Base-by-base conservation (phyloP, 2,329 filamentous ascomycete species). In the Fusarium solani-melongenae region DNA sequence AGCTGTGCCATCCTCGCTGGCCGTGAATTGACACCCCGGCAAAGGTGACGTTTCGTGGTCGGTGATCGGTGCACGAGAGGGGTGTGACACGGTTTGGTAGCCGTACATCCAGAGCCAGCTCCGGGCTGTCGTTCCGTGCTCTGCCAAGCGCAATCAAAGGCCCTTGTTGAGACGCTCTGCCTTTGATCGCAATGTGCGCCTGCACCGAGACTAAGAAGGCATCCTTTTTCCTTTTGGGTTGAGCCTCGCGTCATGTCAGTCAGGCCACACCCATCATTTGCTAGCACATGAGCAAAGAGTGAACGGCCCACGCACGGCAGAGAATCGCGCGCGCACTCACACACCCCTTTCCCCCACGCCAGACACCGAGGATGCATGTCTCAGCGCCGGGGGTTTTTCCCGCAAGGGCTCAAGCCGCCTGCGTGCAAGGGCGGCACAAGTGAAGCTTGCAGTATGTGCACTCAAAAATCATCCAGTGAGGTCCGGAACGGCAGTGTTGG, bases 381-480 rank as follows among this genome's bases (percentile, higher is more conserved):
- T 70, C 58, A 67, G 62, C 63, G 66, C 62, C 41, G 41, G 62
- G 64, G 60, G 44, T 31, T 24, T 58, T 73, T 56, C 38, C 58
- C 44, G 57, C n/a, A 61, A 59, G 53, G 64, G 41, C 62, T 76
- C 74, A 82, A 56, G 73, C 76, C 56, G 78, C 73, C 62, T 88
- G 84, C 55, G 86, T 86, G 79, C 91, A 92, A 29, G 85, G 82
- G 61, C 89, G 85, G 80, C 91, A 93, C 33, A 88, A 86, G 82
- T 92, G 90, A 59, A 92, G 82, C 80, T 91, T 90, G 87, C 91
- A 93, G 80, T 91, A 92, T 70, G 87, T 85, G 83, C 91, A 93
- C 81, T 93, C 90, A 73, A 88, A 92, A 77, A 93, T 92, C 82
- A 88, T 88, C 89, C 90, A 92, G 81, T 91, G 88, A 60, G 90